Conservation (phyloP, 2,329 filamentous ascomycete genomes). For the Colletotrichum sp. region DNA sequence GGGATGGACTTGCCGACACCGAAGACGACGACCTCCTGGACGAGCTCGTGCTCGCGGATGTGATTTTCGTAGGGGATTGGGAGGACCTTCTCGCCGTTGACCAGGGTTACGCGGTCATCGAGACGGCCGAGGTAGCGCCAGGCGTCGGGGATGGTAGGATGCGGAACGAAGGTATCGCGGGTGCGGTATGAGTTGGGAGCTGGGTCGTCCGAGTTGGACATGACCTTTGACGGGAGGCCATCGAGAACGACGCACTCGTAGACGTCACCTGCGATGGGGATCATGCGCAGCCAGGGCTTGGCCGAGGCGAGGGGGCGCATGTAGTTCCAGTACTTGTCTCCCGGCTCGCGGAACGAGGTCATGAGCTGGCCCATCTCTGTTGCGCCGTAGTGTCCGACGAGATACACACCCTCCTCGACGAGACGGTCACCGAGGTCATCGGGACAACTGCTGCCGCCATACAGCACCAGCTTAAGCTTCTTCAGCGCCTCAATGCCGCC, state of each 20-base stretch:
- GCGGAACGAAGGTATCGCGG: conserved; percentile 46
- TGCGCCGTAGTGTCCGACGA: conserved; percentile 55
- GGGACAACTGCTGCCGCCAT: conserved; percentile 56
- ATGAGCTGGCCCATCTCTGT: conserved; percentile 64
- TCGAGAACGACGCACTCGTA: conserved; percentile 42
- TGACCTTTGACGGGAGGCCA: conserved; percentile 40
- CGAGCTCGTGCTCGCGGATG: conserved; percentile 55
- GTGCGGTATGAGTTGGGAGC: conserved; percentile 47
- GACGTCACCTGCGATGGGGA: conserved; percentile 34
- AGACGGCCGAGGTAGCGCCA: conserved; percentile 52
- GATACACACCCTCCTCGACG: conserved; percentile 51
- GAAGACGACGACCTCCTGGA: conserved; percentile 63
- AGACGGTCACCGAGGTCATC: conserved; percentile 57
- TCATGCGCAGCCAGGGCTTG: conserved; percentile 43
- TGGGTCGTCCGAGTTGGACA: conserved; percentile 45
- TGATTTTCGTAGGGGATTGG: conserved; percentile 55
- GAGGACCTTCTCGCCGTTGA: conserved; percentile 54
- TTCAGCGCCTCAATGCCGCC: conserved; percentile 51
- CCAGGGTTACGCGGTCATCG: conserved; percentile 49
- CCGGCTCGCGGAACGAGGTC: conserved; percentile 55
- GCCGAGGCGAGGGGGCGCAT: conserved; percentile 45
- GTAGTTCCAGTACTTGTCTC: conserved; percentile 62
- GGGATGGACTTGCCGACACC: conserved; percentile 57
- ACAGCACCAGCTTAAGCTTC: conserved; percentile 50
- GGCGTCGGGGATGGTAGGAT: conserved; percentile 41